Conservation (phyloP, 2,329 filamentous ascomycete genomes). For the Phaeosphaeria sp. region DNA sequence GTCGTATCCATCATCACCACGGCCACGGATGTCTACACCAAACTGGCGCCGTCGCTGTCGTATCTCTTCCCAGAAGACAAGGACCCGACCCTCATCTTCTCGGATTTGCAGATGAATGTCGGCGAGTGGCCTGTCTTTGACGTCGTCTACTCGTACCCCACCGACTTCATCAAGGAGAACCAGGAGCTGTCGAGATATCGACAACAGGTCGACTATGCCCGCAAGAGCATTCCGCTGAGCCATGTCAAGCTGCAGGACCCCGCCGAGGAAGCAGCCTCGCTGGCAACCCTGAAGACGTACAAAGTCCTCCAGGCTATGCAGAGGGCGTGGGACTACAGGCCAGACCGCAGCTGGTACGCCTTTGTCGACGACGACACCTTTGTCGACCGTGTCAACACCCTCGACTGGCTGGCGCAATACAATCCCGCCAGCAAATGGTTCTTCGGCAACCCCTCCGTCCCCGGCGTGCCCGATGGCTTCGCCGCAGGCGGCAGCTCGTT, state of each 20-base stretch:
- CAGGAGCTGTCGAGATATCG: constrained; percentile 48
- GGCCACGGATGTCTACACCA: constrained; percentile 62
- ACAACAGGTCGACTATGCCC: constrained; percentile 39
- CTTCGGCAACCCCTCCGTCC: constrained; percentile 53
- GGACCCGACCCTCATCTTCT: constrained; percentile 48
- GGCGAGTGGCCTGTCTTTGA: constrained; percentile 46
- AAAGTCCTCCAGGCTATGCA: constrained; percentile 49
- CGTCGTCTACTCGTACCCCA: constrained; percentile 41
- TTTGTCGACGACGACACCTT: constrained; percentile 68
- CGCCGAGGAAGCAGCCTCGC: constrained; percentile 25
- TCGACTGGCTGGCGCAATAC: constrained; percentile 60
- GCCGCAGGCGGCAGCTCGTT: constrained; percentile 63
- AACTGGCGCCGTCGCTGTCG: constrained; percentile 54
- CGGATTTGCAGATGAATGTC: constrained; percentile 46
- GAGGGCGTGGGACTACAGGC: constrained; percentile 44
- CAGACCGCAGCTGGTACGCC: constrained; percentile 63
- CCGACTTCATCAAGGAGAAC: constrained; percentile 35
- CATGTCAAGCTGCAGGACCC: constrained; percentile 26
- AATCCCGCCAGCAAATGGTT: constrained; percentile 59
- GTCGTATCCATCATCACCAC: constrained; percentile 64
- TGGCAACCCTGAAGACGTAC: constrained; percentile 45
- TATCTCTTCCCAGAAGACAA: constrained; percentile 36
- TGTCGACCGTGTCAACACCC: constrained; percentile 60
- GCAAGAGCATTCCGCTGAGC: constrained; percentile 35
- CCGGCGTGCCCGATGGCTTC: constrained; percentile 51